phyloP scores from a whole-genome alignment of 441 rosid genomes.

The Gossypium trilobum region DNA sequence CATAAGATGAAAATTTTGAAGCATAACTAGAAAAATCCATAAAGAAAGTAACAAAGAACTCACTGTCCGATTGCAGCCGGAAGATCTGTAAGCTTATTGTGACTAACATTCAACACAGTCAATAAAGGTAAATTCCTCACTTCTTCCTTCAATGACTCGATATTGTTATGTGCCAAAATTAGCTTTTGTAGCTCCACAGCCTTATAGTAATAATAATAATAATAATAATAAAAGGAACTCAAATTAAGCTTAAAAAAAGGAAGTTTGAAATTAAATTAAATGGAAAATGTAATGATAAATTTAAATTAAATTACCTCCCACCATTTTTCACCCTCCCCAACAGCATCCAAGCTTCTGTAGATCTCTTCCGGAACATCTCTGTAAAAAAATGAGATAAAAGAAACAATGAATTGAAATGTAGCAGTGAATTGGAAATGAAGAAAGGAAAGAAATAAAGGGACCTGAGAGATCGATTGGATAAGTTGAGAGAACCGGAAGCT shows the following conservation, averaged over 20 bases:
- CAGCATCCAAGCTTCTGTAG: conserved; percentile 47
- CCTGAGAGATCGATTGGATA: conserved; percentile 86
- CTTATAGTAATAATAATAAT: conserved; percentile 21
- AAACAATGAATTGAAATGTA: background rate
- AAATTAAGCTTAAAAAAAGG: background rate
- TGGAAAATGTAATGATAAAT: background rate
- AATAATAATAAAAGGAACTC: background rate
- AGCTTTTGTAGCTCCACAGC: conserved; percentile 81
- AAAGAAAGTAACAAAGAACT: conserved; percentile 23
- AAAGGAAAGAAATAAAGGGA: background rate
- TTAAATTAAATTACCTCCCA: conserved; percentile 65
- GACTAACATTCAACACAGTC: conserved; percentile 69
- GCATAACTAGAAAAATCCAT: background rate
- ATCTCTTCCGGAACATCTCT: conserved; percentile 77
- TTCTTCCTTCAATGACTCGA: conserved; percentile 66
- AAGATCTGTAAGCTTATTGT: conserved; percentile 57
- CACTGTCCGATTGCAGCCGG: conserved; percentile 88
- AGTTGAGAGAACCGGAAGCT: conserved; percentile 80
- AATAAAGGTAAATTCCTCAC: conserved; percentile 55
- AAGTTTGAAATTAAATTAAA: background rate
- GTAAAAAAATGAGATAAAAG: background rate
- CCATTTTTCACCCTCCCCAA: conserved; percentile 81
- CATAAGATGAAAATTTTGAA: background rate
- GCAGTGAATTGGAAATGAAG: background rate
- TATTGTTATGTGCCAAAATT: conserved; percentile 77